phyloP scores from a whole-genome alignment of 2,329 filamentous ascomycete species.

The Huntiella decipiens region DNA sequence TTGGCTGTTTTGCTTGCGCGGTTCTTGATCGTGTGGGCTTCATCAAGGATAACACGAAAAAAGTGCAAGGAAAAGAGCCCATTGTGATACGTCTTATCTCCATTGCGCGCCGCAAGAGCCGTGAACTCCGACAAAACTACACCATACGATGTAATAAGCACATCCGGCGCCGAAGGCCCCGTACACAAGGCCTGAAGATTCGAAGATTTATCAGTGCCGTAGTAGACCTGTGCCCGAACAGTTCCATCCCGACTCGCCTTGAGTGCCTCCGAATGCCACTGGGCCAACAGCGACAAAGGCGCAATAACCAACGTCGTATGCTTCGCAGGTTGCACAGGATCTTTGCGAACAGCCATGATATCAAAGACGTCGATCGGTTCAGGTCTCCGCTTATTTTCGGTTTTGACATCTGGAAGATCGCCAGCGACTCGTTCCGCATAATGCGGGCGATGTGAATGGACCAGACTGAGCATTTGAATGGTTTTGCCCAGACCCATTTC shows the following conservation, averaged over 20 bases:
- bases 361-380: slow-evolving; percentile 3
- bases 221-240: slow-evolving; percentile 74
- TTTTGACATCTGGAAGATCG: not conserved
- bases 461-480: slow-evolving; percentile 89
- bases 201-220: slow-evolving; percentile 64
- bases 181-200: slow-evolving; percentile 68
- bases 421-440: not conserved
- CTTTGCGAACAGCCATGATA: slow-evolving; percentile 1
- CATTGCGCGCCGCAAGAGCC: slow-evolving; percentile 23
- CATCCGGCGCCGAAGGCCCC: slow-evolving; percentile 64
- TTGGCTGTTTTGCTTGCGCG: slow-evolving; percentile 81
- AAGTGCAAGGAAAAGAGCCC: slow-evolving; percentile 87
- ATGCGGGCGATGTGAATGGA: slow-evolving; percentile 53
- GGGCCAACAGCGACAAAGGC: slow-evolving; percentile 86
- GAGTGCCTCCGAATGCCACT: slow-evolving; percentile 91
- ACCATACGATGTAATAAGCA: slow-evolving; percentile 92
- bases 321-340: slow-evolving; percentile 44
- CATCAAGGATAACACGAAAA: slow-evolving; percentile 87
- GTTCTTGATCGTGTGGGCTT: slow-evolving; percentile 86
- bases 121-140: slow-evolving; percentile 72
- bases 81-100: slow-evolving; percentile 44
- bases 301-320: slow-evolving; percentile 90
- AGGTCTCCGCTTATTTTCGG: not conserved
- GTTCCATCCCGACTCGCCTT: slow-evolving; percentile 75
- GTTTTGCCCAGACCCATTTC: slow-evolving; percentile 98